Percentiles rank a stretch among this genome's conserved stretches.
These are phyloP conservation scores for Rubia occidens DNA, from an alignment of 305 asterid species.

Conservation along the genomic window DNA sequence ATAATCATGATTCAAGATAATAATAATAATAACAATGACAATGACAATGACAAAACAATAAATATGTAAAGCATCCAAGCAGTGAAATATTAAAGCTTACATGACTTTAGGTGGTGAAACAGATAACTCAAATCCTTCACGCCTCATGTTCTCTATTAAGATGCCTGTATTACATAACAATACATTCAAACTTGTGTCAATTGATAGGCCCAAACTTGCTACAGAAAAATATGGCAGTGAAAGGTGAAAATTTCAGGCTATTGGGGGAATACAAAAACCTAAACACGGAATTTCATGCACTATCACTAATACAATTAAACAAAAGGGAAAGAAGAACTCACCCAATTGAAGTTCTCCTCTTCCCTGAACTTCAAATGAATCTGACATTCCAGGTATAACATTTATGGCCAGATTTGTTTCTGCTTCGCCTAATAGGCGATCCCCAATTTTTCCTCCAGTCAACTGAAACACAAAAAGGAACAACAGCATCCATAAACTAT, in stretches of 20 bases:
- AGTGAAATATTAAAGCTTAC: conserved; percentile 41
- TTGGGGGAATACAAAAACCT: neutral
- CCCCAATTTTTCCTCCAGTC: conserved; percentile 98
- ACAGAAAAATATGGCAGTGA: neutral
- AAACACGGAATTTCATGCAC: conserved; percentile 3
- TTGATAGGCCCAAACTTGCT: neutral
- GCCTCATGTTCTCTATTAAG: conserved; percentile 97
- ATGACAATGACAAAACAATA: no score
- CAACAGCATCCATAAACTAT: neutral
- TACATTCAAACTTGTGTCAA: neutral
- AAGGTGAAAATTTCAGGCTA: neutral
- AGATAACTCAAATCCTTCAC: conserved; percentile 95
- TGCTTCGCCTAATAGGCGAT: conserved; percentile 87
- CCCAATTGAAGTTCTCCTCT: conserved; percentile 99
- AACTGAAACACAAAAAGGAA: conserved; percentile 37
- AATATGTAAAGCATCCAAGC: neutral
- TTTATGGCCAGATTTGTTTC: conserved; percentile 94
- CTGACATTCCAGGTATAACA: conserved; percentile 82
- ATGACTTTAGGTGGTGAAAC: conserved; percentile 99
- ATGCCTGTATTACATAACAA: conserved; percentile 46
- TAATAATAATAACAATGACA: neutral
- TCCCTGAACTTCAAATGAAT: conserved; percentile 98
- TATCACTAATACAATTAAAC: neutral
- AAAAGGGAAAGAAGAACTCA: conserved; percentile 21
- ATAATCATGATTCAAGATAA: neutral